Conservation (phyloP, 2,329 filamentous ascomycete genomes). For the Paecilomyces niveus region DNA sequence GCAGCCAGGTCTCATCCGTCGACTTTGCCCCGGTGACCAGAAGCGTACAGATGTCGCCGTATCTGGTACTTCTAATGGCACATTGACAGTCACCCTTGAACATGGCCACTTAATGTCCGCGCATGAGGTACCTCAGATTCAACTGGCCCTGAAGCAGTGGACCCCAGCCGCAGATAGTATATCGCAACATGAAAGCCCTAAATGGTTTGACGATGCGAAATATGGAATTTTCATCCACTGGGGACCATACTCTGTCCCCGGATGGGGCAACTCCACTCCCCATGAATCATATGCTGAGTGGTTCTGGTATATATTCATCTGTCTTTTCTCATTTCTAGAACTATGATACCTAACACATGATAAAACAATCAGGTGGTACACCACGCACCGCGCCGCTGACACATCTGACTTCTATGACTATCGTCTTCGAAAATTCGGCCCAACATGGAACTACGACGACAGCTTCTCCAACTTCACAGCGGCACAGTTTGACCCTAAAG, state of each 20-base stretch:
- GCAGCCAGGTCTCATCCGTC: conserved; percentile 25
- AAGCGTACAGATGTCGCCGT: conserved; percentile 33
- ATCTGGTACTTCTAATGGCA: conserved; percentile 17
- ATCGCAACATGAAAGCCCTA: conserved; percentile 36
- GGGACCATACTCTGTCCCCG: conserved; percentile 50
- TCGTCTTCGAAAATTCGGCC: conserved; percentile 45
- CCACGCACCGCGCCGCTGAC: conserved; percentile 36
- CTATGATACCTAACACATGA: conserved; percentile 8
- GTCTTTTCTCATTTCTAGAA: background rate
- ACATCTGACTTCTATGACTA: conserved; percentile 43
- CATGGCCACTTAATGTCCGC: background rate
- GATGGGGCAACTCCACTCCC: conserved; percentile 42
- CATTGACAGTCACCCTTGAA: conserved; percentile 14
- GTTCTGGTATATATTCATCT: conserved; percentile 11
- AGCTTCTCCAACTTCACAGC: conserved; percentile 50
- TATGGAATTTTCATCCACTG: conserved; percentile 58
- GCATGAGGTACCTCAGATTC: background rate
- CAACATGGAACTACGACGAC: conserved; percentile 49
- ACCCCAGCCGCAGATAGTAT: conserved; percentile 4
- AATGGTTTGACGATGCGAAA: conserved; percentile 51
- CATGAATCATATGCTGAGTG: conserved; percentile 37
- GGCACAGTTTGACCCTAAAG: conserved; percentile 43
- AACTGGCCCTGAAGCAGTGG: conserved; percentile 3
- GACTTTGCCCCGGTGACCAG: conserved; percentile 41
- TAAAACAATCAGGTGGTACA: conserved; percentile 41